Evolutionary conservation across 75 land plant genomes (phyloP).

Genomic region (Selaginella tamariscina): DNA sequence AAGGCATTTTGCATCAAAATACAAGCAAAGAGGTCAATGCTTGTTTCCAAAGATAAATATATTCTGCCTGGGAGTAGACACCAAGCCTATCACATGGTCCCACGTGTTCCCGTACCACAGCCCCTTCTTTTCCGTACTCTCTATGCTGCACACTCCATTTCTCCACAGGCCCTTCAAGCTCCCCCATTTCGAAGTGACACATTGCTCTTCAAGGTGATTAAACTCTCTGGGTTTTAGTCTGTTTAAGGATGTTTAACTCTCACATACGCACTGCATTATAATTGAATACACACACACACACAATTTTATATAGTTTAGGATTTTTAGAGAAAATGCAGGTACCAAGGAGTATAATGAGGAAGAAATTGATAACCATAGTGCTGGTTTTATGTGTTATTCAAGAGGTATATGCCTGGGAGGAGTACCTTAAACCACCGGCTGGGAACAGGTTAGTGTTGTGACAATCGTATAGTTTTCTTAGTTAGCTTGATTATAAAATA

Average conservation of each 20-base stretch:
- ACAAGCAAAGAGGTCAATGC: background rate
- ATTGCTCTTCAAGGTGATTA: too few relatives aligned
- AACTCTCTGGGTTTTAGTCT: too few relatives aligned
- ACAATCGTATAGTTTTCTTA: background rate
- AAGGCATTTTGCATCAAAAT: too few relatives aligned
- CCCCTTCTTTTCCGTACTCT: too few relatives aligned
- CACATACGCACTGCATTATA: too few relatives aligned
- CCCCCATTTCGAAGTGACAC: too few relatives aligned
- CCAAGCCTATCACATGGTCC: background rate
- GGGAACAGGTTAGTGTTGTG: background rate
- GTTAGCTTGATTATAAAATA: too few relatives aligned
- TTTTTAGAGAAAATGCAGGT: background rate
- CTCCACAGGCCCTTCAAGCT: too few relatives aligned
- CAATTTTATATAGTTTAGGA: too few relatives aligned
- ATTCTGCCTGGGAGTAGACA: background rate
- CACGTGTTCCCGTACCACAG: background rate
- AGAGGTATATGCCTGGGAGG: background rate
- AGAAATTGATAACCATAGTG: background rate
- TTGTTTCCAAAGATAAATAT: background rate
- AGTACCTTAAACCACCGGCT: conserved; percentile 3
- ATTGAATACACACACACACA: too few relatives aligned
- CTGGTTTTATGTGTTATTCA: background rate
- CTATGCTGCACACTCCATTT: too few relatives aligned
- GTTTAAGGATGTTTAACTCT: too few relatives aligned
- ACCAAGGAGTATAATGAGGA: background rate